Base-by-base conservation (phyloP, 495 filamentous ascomycete species). In the Trichoderma erinaceum region DNA sequence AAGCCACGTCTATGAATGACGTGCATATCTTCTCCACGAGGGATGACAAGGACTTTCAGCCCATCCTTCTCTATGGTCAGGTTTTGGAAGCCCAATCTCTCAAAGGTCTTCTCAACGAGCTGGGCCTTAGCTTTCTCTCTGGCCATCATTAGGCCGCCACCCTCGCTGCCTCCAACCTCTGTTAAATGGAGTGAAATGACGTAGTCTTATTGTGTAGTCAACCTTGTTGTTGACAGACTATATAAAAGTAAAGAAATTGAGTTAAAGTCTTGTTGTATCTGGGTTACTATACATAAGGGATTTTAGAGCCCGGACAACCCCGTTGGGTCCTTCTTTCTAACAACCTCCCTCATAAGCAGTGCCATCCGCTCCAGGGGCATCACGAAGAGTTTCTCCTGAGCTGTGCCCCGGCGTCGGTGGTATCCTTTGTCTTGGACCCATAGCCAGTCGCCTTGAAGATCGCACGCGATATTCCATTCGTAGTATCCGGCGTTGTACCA, bases 341-440 rank as follows among this genome's bases (percentile, higher is more conserved):
- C 15, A 10, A 18, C 50, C 50, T 58, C 23, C n/a, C 5, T 25
- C n/a, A 58, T 13, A 21, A 27, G 2, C 0, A 7, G 56, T 4
- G 2, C 25, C 56, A 61, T 61, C 12, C 12, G 16, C 3, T 18
- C 4, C 23, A 61, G 25, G 27, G 35, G 27, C 1, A 4, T 13
- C 27, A 4, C 0, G 12, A 61, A 61, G 8, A 4, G 2, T 25
- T 35, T 18, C 56, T 32, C 10, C 56, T 61, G 56, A 0, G 2
- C 0, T 1, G 1, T 15, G 25, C 3, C 16, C 56, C 56, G 35
- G 11, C 16, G 3, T 7, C 25, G 23, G 56, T 61, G 25, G 25
- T 61, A 61, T 11, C 25, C 25, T 21, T 61, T 61, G 56, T 29
- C 56, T 18, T 61, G 56, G 56, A 61, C 56, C 56, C 56, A 61